These are phyloP conservation scores for Apiotrichum sp. DNA, from an alignment of 1,284 basidiomycete genomes.

Conservation along the genomic window DNA sequence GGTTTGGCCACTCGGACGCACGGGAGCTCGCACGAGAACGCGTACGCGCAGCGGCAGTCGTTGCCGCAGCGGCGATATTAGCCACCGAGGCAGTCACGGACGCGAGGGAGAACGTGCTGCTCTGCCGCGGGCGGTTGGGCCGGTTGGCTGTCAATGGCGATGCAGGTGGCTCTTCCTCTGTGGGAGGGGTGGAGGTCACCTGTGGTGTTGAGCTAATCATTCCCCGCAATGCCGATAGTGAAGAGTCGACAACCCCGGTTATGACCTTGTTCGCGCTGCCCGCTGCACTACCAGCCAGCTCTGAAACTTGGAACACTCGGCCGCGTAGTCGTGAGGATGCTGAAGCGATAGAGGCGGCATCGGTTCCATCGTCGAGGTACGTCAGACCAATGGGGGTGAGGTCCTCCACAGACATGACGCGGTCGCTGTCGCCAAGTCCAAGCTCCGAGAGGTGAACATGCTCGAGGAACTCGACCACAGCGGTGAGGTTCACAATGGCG, in stretches of 20 bases:
- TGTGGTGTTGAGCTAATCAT: constrained; percentile 45
- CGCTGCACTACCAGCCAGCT: constrained; percentile 55
- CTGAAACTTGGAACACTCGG: constrained; percentile 66
- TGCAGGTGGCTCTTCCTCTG: not conserved
- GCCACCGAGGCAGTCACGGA: constrained; percentile 65
- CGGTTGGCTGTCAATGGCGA: constrained; percentile 6
- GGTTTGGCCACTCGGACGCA: constrained; percentile 45
- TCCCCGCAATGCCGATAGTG: constrained; percentile 69
- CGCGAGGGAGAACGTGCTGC: constrained; percentile 72
- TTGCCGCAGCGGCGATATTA: constrained; percentile 46
- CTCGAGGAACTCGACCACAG: constrained; percentile 87
- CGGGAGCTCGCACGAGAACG: constrained; percentile 44
- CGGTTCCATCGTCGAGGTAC: constrained; percentile 36
- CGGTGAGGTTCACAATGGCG: constrained; percentile 86
- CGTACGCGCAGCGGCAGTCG: constrained; percentile 30
- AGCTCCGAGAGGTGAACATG: constrained; percentile 75
- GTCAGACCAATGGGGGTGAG: constrained; percentile 66
- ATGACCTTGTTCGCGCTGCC: constrained; percentile 78
- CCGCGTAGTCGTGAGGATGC: constrained; percentile 53
- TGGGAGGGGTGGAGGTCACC: constrained; percentile 9
- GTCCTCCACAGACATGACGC: constrained; percentile 62
- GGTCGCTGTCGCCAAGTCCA: constrained; percentile 63
- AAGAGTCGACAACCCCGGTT: constrained; percentile 75
- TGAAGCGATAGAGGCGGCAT: constrained; percentile 40
- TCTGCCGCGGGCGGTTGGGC: constrained; percentile 53